Evolutionary conservation across 2,329 filamentous ascomycete species (phyloP).

Genomic region (Chaetomium globosum): DNA sequence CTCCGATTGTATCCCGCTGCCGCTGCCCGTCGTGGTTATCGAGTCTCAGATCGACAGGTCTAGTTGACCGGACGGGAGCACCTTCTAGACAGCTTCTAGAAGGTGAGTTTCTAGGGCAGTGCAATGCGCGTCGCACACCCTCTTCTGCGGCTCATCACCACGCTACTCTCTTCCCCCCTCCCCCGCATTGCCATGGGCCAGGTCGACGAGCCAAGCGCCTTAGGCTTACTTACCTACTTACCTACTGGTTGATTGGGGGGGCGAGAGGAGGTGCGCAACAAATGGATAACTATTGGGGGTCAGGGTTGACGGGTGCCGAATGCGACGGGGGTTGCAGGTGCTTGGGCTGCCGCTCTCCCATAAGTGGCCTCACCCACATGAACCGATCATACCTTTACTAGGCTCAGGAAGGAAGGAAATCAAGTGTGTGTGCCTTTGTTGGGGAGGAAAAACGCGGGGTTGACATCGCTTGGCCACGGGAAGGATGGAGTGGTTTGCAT

Average conservation of each 20-base stretch:
- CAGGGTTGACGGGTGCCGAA: not conserved
- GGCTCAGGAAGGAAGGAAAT: conserved; percentile 34
- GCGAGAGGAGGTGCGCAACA: not conserved
- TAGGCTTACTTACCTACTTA: not conserved
- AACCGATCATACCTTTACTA: conserved; percentile 32
- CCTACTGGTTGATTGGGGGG: not conserved
- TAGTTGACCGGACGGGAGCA: not conserved
- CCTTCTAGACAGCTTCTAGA: conserved; percentile 30
- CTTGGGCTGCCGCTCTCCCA: conserved; percentile 2
- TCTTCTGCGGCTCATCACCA: not conserved
- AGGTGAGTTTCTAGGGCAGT: conserved; percentile 20
- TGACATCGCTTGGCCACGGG: conserved; percentile 5
- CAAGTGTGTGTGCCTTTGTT: conserved; percentile 3
- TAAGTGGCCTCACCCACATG: conserved; percentile 14
- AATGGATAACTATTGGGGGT: not conserved
- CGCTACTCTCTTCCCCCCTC: not conserved
- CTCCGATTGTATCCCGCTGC: not conserved
- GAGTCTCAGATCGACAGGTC: conserved; percentile 15
- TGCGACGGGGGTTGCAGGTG: not conserved
- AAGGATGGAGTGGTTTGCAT: conserved; percentile 20
- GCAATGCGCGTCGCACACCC: conserved; percentile 17
- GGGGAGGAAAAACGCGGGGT: conserved; percentile 20
- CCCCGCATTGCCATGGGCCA: not conserved
- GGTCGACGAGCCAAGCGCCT: not conserved
- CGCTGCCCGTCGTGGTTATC: not conserved